phyloP scores from a whole-genome alignment of 2,329 filamentous ascomycete species.

The Pseudogymnoascus sp. region DNA sequence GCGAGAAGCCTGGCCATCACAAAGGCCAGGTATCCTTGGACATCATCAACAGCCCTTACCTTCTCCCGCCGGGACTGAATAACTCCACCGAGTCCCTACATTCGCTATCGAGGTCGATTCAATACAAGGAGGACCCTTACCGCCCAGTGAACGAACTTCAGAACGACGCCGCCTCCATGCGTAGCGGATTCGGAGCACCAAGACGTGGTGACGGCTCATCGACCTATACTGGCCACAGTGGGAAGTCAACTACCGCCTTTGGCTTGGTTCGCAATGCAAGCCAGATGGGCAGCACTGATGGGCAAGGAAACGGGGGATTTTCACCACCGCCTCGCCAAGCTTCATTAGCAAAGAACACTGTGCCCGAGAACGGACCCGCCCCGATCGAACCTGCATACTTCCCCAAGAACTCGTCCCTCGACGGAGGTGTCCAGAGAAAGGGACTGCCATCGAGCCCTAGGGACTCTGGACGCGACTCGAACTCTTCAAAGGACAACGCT shows the following conservation, averaged over 20 bases:
- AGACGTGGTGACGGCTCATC: slow-evolving; percentile 34
- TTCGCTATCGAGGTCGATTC: slow-evolving; percentile 69
- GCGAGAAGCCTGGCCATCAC: slow-evolving; percentile 31
- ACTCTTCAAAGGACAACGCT: slow-evolving; percentile 9
- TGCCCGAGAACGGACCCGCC: slow-evolving; percentile 21
- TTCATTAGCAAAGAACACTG: slow-evolving; percentile 27
- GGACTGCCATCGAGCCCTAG: slow-evolving; percentile 1
- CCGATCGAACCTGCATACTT: slow-evolving; percentile 19
- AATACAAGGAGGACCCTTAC: slow-evolving; percentile 77
- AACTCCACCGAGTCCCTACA: slow-evolving; percentile 78
- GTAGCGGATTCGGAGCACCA: slow-evolving; percentile 38
- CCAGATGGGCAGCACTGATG: slow-evolving; percentile 13
- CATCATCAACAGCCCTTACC: slow-evolving; percentile 76
- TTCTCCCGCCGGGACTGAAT: slow-evolving; percentile 77
- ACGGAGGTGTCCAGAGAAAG: slow-evolving; percentile 1
- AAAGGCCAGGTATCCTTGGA: slow-evolving; percentile 49
- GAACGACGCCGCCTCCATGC: slow-evolving; percentile 48
- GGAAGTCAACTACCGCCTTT: background rate
- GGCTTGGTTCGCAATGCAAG: background rate
- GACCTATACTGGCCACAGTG: slow-evolving; percentile 27
- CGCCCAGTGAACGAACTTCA: slow-evolving; percentile 47
- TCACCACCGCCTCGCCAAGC: slow-evolving; percentile 19
- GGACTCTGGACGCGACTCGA: slow-evolving; percentile 11
- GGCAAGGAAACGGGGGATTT: slow-evolving; percentile 29
- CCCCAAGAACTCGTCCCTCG: slow-evolving; percentile 9